A percentile compares a stretch with the other conserved stretches of the same genome.
phyloP scores from a whole-genome alignment of 495 filamentous ascomycete species.

The Extremus antarcticus region DNA sequence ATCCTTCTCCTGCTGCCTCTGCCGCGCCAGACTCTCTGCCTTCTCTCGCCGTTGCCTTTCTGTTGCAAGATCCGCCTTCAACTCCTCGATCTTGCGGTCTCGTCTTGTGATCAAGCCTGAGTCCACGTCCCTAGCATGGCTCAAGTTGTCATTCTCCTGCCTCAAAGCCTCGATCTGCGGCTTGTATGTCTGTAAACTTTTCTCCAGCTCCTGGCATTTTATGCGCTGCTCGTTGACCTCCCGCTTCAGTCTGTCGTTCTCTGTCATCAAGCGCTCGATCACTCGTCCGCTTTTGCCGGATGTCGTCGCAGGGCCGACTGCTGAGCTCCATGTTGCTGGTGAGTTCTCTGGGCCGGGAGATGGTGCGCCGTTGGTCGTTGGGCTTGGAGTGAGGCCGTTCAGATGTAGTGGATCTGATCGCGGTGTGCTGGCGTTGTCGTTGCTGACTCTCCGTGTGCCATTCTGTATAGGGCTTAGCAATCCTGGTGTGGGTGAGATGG shows the following conservation, averaged over 20 bases:
- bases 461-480: conserved; percentile 4
- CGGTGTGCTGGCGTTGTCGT: conserved; percentile 4
- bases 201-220: conserved; percentile 30
- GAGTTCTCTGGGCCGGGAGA: conserved; percentile 7
- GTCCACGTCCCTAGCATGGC: conserved; percentile 33
- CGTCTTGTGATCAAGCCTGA: conserved; percentile 8
- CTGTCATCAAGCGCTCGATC: conserved; percentile 78
- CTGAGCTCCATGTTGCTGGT: conserved; percentile 50
- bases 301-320: conserved; percentile 65
- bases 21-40: conserved; percentile 14
- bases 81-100: conserved; percentile 24
- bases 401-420: background rate
- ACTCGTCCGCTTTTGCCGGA: conserved; percentile 81
- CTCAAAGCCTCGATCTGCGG: conserved; percentile 62
- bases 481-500: background rate
- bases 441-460: conserved; percentile 10
- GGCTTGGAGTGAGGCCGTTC: background rate
- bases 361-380: background rate
- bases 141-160: conserved; percentile 57
- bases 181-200: conserved; percentile 58
- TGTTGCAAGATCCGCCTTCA: conserved; percentile 18
- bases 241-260: conserved; percentile 74
- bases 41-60: conserved; percentile 13
- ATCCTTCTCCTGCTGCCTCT: conserved; percentile 11
- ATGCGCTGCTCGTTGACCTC: conserved; percentile 66